phyloP scores from a whole-genome alignment of 2,329 filamentous ascomycete genomes.

The Xylaria polymorpha region DNA sequence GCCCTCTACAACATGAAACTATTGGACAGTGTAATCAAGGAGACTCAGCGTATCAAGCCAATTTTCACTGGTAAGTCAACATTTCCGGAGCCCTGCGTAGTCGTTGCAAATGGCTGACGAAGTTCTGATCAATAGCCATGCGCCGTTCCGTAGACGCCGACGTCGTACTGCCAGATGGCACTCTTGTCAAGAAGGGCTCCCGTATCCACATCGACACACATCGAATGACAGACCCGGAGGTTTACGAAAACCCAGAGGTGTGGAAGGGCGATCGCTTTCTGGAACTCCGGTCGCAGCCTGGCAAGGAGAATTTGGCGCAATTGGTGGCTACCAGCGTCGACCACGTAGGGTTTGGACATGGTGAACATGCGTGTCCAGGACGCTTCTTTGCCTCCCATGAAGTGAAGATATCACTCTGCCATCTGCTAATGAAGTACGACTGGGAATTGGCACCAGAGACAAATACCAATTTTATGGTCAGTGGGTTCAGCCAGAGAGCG shows the following conservation, averaged over 20 bases:
- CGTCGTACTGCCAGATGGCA: constrained; percentile 41
- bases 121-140: constrained; percentile 31
- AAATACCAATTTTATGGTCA: background rate
- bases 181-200: constrained; percentile 40
- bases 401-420: constrained; percentile 49
- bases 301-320: constrained; percentile 44
- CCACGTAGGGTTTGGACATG: constrained; percentile 53
- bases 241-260: constrained; percentile 42
- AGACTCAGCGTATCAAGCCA: constrained; percentile 50
- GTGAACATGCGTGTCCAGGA: constrained; percentile 50
- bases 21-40: constrained; percentile 54
- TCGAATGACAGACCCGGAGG: constrained; percentile 42
- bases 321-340: constrained; percentile 48
- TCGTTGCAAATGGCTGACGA: constrained; percentile 10
- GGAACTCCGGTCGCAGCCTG: constrained; percentile 39
- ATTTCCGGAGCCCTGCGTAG: background rate
- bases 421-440: constrained; percentile 46
- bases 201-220: constrained; percentile 42
- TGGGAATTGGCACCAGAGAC: constrained; percentile 40
- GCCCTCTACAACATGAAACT: constrained; percentile 49
- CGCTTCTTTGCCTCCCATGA: constrained; percentile 52
- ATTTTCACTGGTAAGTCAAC: constrained; percentile 39
- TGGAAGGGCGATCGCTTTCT: constrained; percentile 44
- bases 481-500: constrained; percentile 24
- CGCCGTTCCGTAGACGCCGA: constrained; percentile 39